phyloP scores from a whole-genome alignment of 2,329 filamentous ascomycete genomes.

The Paramyrothecium sp. region DNA sequence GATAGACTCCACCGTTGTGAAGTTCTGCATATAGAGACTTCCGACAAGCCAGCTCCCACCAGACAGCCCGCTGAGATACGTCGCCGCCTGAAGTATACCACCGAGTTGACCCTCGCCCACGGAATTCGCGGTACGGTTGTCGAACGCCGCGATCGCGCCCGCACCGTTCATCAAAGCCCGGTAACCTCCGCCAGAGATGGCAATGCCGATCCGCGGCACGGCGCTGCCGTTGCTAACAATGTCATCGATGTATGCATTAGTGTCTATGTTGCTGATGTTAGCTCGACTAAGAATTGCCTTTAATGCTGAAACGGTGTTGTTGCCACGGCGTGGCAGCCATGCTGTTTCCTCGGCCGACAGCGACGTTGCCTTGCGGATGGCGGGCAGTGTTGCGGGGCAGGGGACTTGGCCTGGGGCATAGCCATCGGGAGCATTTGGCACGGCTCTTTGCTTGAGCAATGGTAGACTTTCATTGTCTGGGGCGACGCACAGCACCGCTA shows the following conservation, averaged over 20 bases:
- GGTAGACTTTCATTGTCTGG: too few species aligned
- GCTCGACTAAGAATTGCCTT: constrained; percentile 64
- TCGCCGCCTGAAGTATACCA: constrained; percentile 72
- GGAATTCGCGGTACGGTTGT: constrained; percentile 48
- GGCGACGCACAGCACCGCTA: too few species aligned
- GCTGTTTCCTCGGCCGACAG: constrained; percentile 64
- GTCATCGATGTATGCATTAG: constrained; percentile 62
- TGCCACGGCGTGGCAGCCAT: constrained; percentile 68
- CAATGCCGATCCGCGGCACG: constrained; percentile 62
- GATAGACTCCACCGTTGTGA: constrained; percentile 60
- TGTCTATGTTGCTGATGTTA: constrained; percentile 70
- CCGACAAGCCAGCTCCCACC: constrained; percentile 77
- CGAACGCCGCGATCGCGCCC: constrained; percentile 69
- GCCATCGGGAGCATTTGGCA: constrained; percentile 41
- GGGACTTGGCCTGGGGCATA: constrained; percentile 65
- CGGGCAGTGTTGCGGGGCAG: constrained; percentile 64
- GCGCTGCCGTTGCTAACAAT: constrained; percentile 62
- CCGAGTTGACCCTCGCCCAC: constrained; percentile 57
- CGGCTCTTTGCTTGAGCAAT: constrained; percentile 20
- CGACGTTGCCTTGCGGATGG: constrained; percentile 56
- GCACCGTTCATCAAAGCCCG: constrained; percentile 75
- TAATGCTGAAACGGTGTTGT: constrained; percentile 69
- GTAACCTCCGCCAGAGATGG: constrained; percentile 77
- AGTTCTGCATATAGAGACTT: constrained; percentile 74
- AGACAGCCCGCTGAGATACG: constrained; percentile 71